phyloP scores from a whole-genome alignment of 495 filamentous ascomycete species.

The Aspergillus bridgeri region DNA sequence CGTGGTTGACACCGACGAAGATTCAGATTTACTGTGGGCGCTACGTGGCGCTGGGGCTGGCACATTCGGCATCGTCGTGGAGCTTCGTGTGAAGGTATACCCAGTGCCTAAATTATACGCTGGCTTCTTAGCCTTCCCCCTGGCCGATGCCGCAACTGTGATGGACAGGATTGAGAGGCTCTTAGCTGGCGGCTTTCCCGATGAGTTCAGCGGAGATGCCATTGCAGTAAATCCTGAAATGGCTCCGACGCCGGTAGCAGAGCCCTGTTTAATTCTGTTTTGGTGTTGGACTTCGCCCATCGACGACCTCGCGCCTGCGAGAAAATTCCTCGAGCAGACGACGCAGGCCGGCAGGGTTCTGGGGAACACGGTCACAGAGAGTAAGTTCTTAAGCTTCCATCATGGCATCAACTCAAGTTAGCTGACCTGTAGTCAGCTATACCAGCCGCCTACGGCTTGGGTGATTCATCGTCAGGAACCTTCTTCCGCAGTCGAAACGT shows the following conservation, averaged over 20 bases:
- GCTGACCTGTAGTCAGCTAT: constrained; percentile 12
- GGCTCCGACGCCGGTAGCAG: constrained; percentile 7
- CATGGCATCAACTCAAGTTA: constrained; percentile 7
- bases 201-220: constrained; percentile 18
- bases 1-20: constrained; percentile 30
- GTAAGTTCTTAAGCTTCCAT: constrained; percentile 8
- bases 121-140: constrained; percentile 10
- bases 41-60: constrained; percentile 36
- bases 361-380: constrained; percentile 13
- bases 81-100: constrained; percentile 36
- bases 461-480: constrained; percentile 14
- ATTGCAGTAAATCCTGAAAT: constrained; percentile 12
- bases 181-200: constrained; percentile 10
- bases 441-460: constrained; percentile 15
- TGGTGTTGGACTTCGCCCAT: constrained; percentile 9
- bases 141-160: constrained; percentile 14
- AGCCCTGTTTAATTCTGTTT: constrained; percentile 10
- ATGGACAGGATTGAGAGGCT: constrained; percentile 10
- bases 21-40: constrained; percentile 22
- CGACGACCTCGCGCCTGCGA: constrained; percentile 8
- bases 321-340: constrained; percentile 11
- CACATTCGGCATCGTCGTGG: constrained; percentile 36
- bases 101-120: constrained; percentile 11
- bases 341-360: constrained; percentile 11
- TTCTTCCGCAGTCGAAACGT: constrained; percentile 20